phyloP scores from a whole-genome alignment of 495 filamentous ascomycete genomes.

The Hyaloscypha variabilis region DNA sequence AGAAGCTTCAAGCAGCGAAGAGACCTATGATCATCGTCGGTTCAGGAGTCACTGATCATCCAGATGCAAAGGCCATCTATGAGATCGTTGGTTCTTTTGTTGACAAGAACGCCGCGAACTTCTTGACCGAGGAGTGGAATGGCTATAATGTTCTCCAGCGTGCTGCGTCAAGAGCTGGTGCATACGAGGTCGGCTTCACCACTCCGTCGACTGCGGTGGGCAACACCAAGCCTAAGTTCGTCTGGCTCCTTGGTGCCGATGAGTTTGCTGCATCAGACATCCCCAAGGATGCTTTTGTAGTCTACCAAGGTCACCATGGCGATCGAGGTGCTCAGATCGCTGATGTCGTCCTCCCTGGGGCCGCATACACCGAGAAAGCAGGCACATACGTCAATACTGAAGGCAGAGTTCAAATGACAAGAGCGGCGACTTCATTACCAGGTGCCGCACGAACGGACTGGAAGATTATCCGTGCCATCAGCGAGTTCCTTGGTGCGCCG shows the following conservation, averaged over 20 bases:
- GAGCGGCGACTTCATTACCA: slow-evolving; percentile 80
- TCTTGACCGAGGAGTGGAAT: slow-evolving; percentile 90
- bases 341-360: slow-evolving; percentile 90
- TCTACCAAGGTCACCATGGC: slow-evolving; percentile 98
- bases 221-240: slow-evolving; percentile 83
- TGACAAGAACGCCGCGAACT: slow-evolving; percentile 87
- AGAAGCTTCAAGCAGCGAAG: slow-evolving; percentile 86
- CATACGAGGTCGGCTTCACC: slow-evolving; percentile 94
- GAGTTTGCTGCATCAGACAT: slow-evolving; percentile 80
- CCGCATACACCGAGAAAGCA: slow-evolving; percentile 96
- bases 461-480: slow-evolving; percentile 93
- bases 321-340: slow-evolving; percentile 91
- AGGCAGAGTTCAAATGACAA: slow-evolving; percentile 89
- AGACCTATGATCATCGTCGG: slow-evolving; percentile 95
- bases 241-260: slow-evolving; percentile 97
- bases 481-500: slow-evolving; percentile 85
- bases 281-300: slow-evolving; percentile 90
- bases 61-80: slow-evolving; percentile 89
- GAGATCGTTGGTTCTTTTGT: slow-evolving; percentile 87
- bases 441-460: slow-evolving; percentile 94
- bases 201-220: slow-evolving; percentile 77
- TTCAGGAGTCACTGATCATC: slow-evolving; percentile 84
- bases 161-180: slow-evolving; percentile 85
- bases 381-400: slow-evolving; percentile 98
- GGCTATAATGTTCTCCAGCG: slow-evolving; percentile 96